Evolutionary conservation across 202 grass and related monocot species (phyloP), one percentile per base, ranked within the genome.

Genomic region (Thinopyrum obtusiflorum): DNA sequence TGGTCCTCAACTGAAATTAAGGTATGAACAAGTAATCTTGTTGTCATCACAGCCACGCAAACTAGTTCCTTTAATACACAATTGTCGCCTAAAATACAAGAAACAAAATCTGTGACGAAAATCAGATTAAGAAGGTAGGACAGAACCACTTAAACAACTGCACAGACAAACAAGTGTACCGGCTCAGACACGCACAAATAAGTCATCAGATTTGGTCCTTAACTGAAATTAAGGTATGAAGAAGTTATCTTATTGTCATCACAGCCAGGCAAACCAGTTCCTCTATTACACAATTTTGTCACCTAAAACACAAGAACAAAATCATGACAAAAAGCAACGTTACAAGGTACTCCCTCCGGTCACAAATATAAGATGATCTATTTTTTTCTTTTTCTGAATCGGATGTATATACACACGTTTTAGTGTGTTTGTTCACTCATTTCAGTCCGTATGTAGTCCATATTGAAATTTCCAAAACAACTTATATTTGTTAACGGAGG

Each of bases 151-250:
- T 57, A 44, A 29, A 65, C 53, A 80, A 21, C 11, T 17, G 53
- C 53, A n/a, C 18, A 37, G 7, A 51, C 20, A 80, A 71, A 17
- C 26, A 63, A 7, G 36, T 70, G 39, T n/a, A 14, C 82, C 27
- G 85, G 89, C 87, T 94, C 89, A 92, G 92, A 92, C 87, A 94
- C 89, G 89, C 87, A 92, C 82, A 92, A 92, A 92, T 89, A 74
- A 61, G 67, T 94, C 92, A 90, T 90, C 89, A 94, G 1, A 84
- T 61, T 77, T 77, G 32, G 85, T 60, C 79, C 89, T 71, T 80
- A 83, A 81, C 25, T 62, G 29, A 74, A 25, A 85, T 80, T 82
- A 90, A 80, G 80, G 83, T 51, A 88, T 86, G 67, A 84, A 90
- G 61, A 83, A 73, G 46, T 76, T 39, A 80, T 21, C 26, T 20